These are phyloP conservation scores for Astraeus odoratus DNA, from an alignment of 768 basidiomycete genomes.

Conservation along the genomic window DNA sequence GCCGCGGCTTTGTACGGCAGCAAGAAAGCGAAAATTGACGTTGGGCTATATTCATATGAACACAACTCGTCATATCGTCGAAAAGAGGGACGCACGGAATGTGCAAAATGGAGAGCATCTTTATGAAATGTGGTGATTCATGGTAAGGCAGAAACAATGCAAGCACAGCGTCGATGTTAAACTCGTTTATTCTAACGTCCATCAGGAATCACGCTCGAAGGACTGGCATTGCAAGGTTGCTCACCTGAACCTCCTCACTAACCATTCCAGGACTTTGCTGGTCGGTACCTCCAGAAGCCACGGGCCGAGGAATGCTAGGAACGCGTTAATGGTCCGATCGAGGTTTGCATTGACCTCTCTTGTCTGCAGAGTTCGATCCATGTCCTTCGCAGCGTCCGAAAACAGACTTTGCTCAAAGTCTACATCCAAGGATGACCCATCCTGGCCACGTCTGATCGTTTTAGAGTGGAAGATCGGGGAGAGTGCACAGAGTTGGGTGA, in stretches of 20 bases:
- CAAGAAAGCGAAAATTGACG: slow-evolving; percentile 62
- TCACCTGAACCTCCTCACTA: slow-evolving; percentile 87
- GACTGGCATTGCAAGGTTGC: slow-evolving; percentile 14
- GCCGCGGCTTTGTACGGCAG: slow-evolving; percentile 70
- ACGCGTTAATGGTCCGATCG: slow-evolving; percentile 51
- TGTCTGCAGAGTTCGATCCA: slow-evolving; percentile 74
- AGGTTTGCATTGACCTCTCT: slow-evolving; percentile 57
- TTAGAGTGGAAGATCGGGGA: slow-evolving; percentile 40
- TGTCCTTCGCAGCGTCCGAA: slow-evolving; percentile 64
- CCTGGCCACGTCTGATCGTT: slow-evolving; percentile 6
- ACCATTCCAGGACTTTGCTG: slow-evolving; percentile 87
- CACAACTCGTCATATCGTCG: neutral
- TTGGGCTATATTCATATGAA: slow-evolving; percentile 35
- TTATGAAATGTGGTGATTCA: slow-evolving; percentile 89
- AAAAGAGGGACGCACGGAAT: slow-evolving; percentile 45
- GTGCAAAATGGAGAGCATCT: slow-evolving; percentile 83
- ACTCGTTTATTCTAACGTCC: slow-evolving; percentile 73
- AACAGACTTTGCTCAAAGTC: slow-evolving; percentile 70
- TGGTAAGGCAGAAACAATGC: slow-evolving; percentile 90
- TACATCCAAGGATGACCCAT: slow-evolving; percentile 18
- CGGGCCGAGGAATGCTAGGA: slow-evolving; percentile 67
- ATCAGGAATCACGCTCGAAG: neutral
- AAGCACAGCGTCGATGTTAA: slow-evolving; percentile 77
- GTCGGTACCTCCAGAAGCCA: slow-evolving; percentile 78
- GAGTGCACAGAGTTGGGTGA: slow-evolving; percentile 61